Conservation (phyloP, 257 asterid species). For the Plectranthus barbatus region DNA sequence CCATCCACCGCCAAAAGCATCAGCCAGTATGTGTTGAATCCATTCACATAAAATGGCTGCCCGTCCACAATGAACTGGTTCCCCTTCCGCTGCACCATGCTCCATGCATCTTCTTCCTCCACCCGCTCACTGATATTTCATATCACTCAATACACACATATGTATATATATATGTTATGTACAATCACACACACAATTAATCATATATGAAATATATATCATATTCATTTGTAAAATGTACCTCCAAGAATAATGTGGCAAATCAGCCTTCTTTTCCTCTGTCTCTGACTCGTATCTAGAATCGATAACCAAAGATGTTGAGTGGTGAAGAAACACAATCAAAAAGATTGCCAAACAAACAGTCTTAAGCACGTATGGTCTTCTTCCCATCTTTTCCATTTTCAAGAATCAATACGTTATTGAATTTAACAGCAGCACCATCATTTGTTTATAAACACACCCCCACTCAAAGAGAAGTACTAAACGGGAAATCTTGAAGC, state of each 20-base stretch:
- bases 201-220: no score
- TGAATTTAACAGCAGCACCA: not conserved
- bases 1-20: slow-evolving; percentile 83
- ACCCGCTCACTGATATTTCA: not conserved
- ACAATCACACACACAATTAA: no score
- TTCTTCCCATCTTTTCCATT: not conserved
- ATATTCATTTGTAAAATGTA: no score
- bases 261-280: not conserved
- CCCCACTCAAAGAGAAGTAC: slow-evolving; percentile 6
- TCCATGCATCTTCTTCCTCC: slow-evolving; percentile 36
- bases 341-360: not conserved
- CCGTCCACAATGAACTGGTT: slow-evolving; percentile 60
- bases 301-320: not conserved
- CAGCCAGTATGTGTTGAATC: slow-evolving; percentile 95
- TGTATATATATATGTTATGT: no score
- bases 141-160: no score
- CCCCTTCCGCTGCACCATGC: slow-evolving; percentile 57
- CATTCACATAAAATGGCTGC: slow-evolving; percentile 81
- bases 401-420: not conserved
- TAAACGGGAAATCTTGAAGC: slow-evolving; percentile 9
- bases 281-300: not conserved
- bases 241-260: slow-evolving; percentile 4
- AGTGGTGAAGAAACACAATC: slow-evolving; percentile 1
- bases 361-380: slow-evolving; percentile 1
- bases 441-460: not conserved